These are phyloP conservation scores for Echium plantagineum DNA, from an alignment of 257 asterid genomes.

Conservation along the genomic window DNA sequence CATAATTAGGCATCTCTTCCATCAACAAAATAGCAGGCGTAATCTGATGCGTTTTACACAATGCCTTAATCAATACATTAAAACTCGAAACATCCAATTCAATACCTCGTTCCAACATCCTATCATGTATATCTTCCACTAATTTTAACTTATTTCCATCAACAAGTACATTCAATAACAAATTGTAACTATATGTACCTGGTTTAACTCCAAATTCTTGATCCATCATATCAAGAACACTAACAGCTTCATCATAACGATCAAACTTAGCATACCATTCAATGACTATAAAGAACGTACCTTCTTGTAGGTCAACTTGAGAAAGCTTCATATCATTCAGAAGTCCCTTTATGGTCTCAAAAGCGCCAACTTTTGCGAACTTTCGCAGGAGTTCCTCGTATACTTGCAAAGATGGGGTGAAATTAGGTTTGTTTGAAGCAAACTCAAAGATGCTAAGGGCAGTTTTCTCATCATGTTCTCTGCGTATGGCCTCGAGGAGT, in stretches of 20 bases:
- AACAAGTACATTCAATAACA: conserved; percentile 70
- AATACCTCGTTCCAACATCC: conserved; percentile 41
- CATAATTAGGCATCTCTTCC: conserved; percentile 81
- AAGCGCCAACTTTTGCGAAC: conserved; percentile 62
- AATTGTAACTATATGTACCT: conserved; percentile 47
- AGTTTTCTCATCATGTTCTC: conserved; percentile 42
- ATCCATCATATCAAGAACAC: conserved; percentile 60
- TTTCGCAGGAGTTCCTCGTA: conserved; percentile 62
- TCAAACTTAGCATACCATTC: conserved; percentile 59
- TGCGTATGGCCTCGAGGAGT: conserved; percentile 53
- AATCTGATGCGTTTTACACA: conserved; percentile 83
- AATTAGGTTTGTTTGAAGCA: conserved; percentile 73
- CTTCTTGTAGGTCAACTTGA: conserved; percentile 31
- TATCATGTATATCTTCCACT: conserved; percentile 66
- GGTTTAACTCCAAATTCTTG: conserved; percentile 48
- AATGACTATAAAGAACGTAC: conserved; percentile 50
- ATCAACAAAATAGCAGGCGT: conserved; percentile 84
- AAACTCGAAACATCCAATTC: conserved; percentile 76
- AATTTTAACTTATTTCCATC: conserved; percentile 68
- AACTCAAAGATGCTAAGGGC: conserved; percentile 56
- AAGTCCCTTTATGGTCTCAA: conserved; percentile 38
- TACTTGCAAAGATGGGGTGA: conserved; percentile 37
- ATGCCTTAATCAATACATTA: conserved; percentile 73
- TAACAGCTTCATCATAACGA: conserved; percentile 53
- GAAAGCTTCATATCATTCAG: conserved; percentile 53